phyloP scores from a whole-genome alignment of 257 asterid species.

The Handroanthus guayacan region DNA sequence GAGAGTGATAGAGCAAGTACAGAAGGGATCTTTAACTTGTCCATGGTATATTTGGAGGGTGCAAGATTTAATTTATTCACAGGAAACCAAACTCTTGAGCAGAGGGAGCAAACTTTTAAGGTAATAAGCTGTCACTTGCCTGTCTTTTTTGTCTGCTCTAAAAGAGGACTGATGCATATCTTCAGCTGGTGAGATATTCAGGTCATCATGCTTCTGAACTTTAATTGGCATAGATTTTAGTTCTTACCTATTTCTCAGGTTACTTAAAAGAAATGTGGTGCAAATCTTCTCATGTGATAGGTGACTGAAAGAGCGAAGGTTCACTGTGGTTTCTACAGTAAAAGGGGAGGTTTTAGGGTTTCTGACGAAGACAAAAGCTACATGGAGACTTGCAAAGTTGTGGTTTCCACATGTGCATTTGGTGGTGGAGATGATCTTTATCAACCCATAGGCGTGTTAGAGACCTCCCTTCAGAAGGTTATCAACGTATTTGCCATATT shows the following conservation, averaged over 20 bases:
- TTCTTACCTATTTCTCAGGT: constrained; percentile 31
- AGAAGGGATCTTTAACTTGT: constrained; percentile 50
- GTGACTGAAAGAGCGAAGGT: constrained; percentile 59
- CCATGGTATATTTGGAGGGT: constrained; percentile 47
- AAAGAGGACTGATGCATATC: constrained; percentile 12
- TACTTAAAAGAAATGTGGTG: constrained; percentile 2
- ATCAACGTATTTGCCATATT: background rate
- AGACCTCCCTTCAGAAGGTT: constrained; percentile 52
- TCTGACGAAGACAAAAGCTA: constrained; percentile 77
- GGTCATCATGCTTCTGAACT: constrained; percentile 6
- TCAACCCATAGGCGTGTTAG: constrained; percentile 86
- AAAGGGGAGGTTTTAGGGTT: constrained; percentile 84
- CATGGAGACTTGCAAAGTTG: constrained; percentile 81
- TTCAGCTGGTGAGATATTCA: constrained; percentile 20
- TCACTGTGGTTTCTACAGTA: constrained; percentile 85
- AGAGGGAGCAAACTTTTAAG: constrained; percentile 82
- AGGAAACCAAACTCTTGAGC: constrained; percentile 88
- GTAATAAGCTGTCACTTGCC: constrained; percentile 40
- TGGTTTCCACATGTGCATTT: constrained; percentile 98
- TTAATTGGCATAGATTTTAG: constrained; percentile 15
- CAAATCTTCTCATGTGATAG: constrained; percentile 48
- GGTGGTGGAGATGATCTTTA: constrained; percentile 99
- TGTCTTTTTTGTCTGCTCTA: constrained; percentile 1
- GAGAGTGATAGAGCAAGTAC: constrained; percentile 49
- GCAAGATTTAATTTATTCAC: constrained; percentile 87